Evolutionary conservation across 75 land plant species (phyloP).

Genomic region (Picea glauca): DNA sequence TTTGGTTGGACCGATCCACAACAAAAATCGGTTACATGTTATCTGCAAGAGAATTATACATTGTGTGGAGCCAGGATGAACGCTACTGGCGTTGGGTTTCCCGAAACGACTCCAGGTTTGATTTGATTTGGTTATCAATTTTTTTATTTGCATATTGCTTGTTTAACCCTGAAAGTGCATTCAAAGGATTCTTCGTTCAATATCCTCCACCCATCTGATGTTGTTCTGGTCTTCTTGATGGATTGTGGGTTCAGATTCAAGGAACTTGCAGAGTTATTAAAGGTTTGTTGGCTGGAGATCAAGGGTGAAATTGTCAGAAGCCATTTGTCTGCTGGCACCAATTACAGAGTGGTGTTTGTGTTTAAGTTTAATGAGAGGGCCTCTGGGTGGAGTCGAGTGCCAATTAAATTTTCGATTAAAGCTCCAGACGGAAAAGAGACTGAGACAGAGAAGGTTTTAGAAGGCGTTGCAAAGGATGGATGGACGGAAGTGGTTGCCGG

Average conservation of each 20-base stretch:
- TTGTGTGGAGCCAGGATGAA: background rate
- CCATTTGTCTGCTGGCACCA: background rate
- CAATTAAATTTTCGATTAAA: background rate
- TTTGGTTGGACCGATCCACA: background rate
- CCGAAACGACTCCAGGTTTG: background rate
- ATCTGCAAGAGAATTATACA: background rate
- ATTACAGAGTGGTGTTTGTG: background rate
- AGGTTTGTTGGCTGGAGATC: background rate
- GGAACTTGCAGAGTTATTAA: background rate
- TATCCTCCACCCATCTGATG: no score
- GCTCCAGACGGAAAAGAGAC: background rate
- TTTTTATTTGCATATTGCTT: no score
- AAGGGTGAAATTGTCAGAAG: background rate
- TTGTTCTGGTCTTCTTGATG: background rate
- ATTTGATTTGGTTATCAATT: background rate
- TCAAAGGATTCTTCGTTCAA: background rate
- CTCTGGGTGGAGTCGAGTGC: background rate
- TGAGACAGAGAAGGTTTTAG: background rate
- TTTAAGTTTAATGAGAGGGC: background rate
- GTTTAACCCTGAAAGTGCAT: no score
- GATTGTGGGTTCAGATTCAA: background rate
- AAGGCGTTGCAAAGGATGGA: background rate
- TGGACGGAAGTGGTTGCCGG: conserved; percentile 7
- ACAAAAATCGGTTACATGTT: background rate
- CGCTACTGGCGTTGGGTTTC: background rate